Percentiles rank a stretch among this genome's conserved stretches.
phyloP scores from a whole-genome alignment of 371 early-diverging fungal genomes.

The Blyttiomyces sp. region DNA sequence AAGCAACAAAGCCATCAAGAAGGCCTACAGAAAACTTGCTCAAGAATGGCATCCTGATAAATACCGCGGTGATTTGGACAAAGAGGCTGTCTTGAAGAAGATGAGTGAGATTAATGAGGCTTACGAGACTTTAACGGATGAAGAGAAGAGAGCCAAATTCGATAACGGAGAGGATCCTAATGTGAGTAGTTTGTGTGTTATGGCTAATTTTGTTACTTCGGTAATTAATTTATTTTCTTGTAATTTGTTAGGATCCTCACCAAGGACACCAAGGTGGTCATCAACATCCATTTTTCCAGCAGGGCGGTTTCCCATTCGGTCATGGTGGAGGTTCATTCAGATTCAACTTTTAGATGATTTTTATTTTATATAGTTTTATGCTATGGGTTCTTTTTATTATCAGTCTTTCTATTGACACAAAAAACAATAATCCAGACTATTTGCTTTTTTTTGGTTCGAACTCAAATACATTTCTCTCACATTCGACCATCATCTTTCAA shows the following conservation, averaged over 20 bases:
- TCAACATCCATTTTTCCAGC: conserved; percentile 51
- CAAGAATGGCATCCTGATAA: conserved; percentile 79
- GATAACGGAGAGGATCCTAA: conserved; percentile 94
- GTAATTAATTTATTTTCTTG: neutral
- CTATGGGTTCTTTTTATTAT: neutral
- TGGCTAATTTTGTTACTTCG: neutral
- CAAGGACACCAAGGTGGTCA: conserved; percentile 10
- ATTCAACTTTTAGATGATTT: conserved; percentile 12
- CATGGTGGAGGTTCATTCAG: conserved; percentile 13
- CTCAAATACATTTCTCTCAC: neutral
- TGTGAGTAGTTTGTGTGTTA: conserved; percentile 58
- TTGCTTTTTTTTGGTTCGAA: neutral
- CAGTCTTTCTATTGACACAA: neutral
- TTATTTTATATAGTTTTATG: neutral
- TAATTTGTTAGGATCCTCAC: conserved; percentile 14
- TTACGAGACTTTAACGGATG: conserved; percentile 83
- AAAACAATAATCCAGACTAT: neutral
- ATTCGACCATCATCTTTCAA: neutral
- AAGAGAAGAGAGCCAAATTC: conserved; percentile 62
- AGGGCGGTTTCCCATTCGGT: conserved; percentile 53
- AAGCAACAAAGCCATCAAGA: conserved; percentile 80
- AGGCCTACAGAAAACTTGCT: conserved; percentile 86
- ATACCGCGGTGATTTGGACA: conserved; percentile 72
- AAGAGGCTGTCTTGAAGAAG: conserved; percentile 78
- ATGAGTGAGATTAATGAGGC: conserved; percentile 94